Evolutionary conservation across 345 rosid species (phyloP), one percentile per base, ranked within the genome.

Genomic region (Leavenworthia alabamica): DNA sequence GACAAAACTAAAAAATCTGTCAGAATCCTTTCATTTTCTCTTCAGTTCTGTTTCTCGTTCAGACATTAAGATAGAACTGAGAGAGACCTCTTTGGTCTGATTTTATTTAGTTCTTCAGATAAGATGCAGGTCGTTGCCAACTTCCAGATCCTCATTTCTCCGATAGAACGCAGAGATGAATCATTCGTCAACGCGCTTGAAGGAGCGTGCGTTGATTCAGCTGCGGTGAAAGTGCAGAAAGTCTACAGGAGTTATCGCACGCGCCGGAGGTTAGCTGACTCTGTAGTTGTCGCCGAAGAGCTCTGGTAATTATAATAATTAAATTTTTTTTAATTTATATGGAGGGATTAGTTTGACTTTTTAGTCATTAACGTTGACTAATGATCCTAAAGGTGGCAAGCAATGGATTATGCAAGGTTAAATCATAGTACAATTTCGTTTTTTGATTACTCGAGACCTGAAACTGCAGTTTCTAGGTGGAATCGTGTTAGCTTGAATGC

Each of bases 191-290:
- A 45, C 31, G 17, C 62, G 35, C 58, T 41, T 29, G 49, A 39
- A 15, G 59, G 76, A 28, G 50, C 57, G 44, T 31, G 66, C 12
- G 72, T 69, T 1, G 39, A 49, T 42, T 51, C 62, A 5, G 4
- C 63, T 10, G 95, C 86, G 6, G 84, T 88, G 59, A 86, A 71
- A 73, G 36, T 91, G 27, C 97, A 86, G 82, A 90, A 90, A 73
- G 89, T 86, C 3, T 90, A 90, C 62, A 67, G 88, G 73, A 77
- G 98, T 68, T 88, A 91, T 44, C 96, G 96, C 27, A 91, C 96
- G 37, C 91, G 98, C 60, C 96, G 98, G 13, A 72, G 82, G 64
- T 40, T 91, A 68, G 96, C 97, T 0, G 97, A 90, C 75, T 81
- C 96, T 32, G 98, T 84, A 3, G 84, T 91, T 3, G 85, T 88